These are phyloP conservation scores for Mesembryanthemum crystallinum DNA, from an alignment of 148 eudicot species.

Conservation along the genomic window DNA sequence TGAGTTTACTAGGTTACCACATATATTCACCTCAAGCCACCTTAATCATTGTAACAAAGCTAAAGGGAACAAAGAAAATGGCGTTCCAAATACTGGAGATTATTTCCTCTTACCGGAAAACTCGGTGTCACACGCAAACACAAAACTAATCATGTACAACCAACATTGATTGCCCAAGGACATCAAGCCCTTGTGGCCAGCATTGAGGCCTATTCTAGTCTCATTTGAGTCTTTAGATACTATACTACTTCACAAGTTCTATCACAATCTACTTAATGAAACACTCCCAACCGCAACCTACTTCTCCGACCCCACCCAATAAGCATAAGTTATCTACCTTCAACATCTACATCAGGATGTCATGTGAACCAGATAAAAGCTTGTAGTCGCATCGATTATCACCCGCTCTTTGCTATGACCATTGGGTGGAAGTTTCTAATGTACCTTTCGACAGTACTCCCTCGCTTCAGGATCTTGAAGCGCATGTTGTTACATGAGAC, in stretches of 20 bases:
- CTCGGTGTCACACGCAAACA: neutral
- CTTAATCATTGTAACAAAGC: no score
- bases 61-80: no score
- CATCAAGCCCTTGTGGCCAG: neutral
- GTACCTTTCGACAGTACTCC: neutral
- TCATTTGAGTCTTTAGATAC: no score
- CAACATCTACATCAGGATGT: constrained; percentile 1
- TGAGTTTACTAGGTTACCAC: no score
- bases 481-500: constrained; percentile 70
- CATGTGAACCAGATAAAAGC: neutral
- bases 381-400: neutral
- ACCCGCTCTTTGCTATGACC: no score
- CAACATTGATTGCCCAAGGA: neutral
- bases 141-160: neutral
- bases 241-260: neutral
- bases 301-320: neutral
- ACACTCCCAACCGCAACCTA: neutral
- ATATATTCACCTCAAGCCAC: no score
- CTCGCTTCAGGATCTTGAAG: constrained; percentile 40
- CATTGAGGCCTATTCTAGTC: neutral
- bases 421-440: neutral
- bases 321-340: neutral
- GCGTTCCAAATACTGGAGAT: no score
- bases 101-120: no score
- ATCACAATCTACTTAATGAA: no score